These are phyloP conservation scores for Thalassiosira exigua DNA, from an alignment of 352 stramenopile genomes.

Conservation along the genomic window DNA sequence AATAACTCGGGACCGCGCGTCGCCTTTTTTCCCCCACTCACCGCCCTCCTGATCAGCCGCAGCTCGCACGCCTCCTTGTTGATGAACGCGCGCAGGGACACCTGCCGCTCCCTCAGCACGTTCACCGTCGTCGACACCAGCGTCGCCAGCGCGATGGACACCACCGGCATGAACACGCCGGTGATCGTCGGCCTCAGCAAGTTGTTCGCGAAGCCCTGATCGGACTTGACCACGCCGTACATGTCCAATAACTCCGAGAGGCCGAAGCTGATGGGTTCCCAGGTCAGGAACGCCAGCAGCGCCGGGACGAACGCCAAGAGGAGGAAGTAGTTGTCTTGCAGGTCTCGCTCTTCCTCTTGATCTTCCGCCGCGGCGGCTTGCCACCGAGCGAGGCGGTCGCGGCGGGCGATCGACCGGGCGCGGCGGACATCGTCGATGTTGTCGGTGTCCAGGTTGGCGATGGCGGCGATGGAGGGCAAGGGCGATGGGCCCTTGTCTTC, in stretches of 20 bases:
- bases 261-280: conserved; percentile 15
- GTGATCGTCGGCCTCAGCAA: conserved; percentile 40
- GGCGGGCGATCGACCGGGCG: conserved; percentile 17
- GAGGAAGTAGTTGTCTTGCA: conserved; percentile 22
- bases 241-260: conserved; percentile 6
- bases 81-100: conserved; percentile 36
- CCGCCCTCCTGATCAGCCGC: conserved; percentile 25
- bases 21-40: too few species aligned
- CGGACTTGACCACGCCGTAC: conserved; percentile 1
- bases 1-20: too few species aligned
- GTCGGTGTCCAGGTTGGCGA: too few species aligned
- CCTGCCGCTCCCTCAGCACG: conserved; percentile 43
- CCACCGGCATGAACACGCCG: conserved; percentile 44
- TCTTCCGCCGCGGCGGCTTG: neutral
- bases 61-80: conserved; percentile 56
- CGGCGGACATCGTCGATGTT: conserved; percentile 29
- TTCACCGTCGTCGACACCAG: conserved; percentile 51
- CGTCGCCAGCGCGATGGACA: conserved; percentile 54
- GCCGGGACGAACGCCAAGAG: conserved; percentile 10
- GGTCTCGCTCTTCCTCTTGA: conserved; percentile 9
- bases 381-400: conserved; percentile 14
- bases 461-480: too few species aligned
- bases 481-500: too few species aligned
- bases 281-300: conserved; percentile 13
- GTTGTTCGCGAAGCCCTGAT: conserved; percentile 29